Evolutionary conservation across 805 yeast genomes (phyloP), one percentile per base, ranked within the genome.

Genomic region (Candida dendrica): DNA sequence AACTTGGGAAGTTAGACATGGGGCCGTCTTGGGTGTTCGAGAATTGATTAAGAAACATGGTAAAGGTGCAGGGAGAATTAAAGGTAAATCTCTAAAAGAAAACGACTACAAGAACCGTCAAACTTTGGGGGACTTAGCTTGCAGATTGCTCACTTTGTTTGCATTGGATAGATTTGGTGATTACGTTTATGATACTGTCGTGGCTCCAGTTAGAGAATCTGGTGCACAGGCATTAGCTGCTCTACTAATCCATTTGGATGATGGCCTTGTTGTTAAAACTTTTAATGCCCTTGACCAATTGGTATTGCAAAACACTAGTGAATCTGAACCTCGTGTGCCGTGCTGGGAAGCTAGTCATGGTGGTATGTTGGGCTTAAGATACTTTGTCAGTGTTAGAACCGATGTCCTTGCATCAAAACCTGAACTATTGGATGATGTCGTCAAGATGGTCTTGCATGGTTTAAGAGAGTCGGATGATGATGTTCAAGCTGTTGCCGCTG

Each of bases 341-440:
- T 74, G 89, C 42, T 93, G 98, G 98, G 97, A 95, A 59, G 98
- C 96, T 3, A 85, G 93, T 45, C 98, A 93, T 68, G 98, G 98
- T 51, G 99, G 98, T 38, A 80, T 93, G 81, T 74, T 93, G 11
- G 98, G 98, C 0, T 68, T 93, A 40, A 71, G 95, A 40, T 93
- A 93, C 61, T 81, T 93, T 51, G 98, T 91, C 10, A 83, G 95
- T 45, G 88, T 91, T 3, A 73, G 95, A 52, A 79, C 88, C 0
- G 93, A 85, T 48, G 72, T 89, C n/a, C 66, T 91, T 18, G 68
- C 82, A 27, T 61, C 71, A 11, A 74, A 77, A 41, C 72, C 78
- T 2, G 58, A 63, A 18, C 70, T 77, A 14, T 67, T 93, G 30
- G 83, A 83, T 46, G 74, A 75, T 41, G 89, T 90, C 1, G 81